Conservation (phyloP, 169 alveolate genomes). For the Cryptosporidium canis region DNA sequence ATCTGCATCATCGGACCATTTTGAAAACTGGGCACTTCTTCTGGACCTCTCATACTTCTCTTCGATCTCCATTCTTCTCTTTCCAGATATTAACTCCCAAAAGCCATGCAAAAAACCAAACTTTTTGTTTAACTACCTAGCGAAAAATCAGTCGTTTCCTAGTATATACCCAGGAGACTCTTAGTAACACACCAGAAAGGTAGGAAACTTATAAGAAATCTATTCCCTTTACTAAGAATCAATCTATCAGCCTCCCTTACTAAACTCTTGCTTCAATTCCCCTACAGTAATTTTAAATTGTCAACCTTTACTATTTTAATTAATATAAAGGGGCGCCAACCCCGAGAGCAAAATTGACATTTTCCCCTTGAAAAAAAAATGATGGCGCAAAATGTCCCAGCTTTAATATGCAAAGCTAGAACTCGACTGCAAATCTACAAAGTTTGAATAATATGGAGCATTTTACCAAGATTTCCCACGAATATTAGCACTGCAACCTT, state of each 20-base stretch:
- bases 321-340: background rate
- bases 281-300: background rate
- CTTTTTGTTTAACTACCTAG: background rate
- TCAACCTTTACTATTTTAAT: background rate
- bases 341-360: background rate
- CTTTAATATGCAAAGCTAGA: too few species aligned
- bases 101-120: background rate
- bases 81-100: background rate
- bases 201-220: background rate
- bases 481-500: too few species aligned
- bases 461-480: too few species aligned
- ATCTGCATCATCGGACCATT: conserved; percentile 63
- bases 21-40: background rate
- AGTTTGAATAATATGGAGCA: too few species aligned
- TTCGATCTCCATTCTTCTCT: conserved; percentile 15
- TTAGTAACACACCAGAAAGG: background rate
- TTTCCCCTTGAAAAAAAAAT: background rate
- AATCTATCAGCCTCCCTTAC: background rate
- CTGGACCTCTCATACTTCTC: conserved; percentile 41
- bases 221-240: background rate
- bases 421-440: too few species aligned
- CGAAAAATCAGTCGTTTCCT: background rate
- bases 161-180: background rate
- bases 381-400: too few species aligned
- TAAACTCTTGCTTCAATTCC: background rate